Percentiles rank a stretch among this genome's conserved stretches.
Conservation (phyloP, 2,329 filamentous ascomycete species). For the Didymella lethalis region DNA sequence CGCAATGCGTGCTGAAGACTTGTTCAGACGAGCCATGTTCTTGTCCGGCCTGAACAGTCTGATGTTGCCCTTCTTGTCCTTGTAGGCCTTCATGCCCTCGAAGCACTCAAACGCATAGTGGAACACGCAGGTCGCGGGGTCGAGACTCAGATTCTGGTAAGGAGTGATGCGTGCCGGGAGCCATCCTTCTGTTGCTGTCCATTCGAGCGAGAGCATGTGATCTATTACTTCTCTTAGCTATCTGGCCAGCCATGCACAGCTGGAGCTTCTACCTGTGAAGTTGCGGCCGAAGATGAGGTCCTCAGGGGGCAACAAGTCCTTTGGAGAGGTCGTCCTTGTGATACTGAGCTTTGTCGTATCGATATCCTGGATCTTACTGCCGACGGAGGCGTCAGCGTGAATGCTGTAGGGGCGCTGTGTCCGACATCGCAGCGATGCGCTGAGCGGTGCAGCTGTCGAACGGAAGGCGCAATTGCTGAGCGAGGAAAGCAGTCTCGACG, state of each 20-base stretch:
- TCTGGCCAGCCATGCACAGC: slow-evolving; percentile 4
- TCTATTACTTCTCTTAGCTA: slow-evolving; percentile 63
- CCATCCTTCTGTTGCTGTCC: slow-evolving; percentile 88
- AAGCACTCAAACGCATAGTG: slow-evolving; percentile 99
- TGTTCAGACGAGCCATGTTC: slow-evolving; percentile 96
- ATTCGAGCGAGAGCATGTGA: slow-evolving; percentile 96
- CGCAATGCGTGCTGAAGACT: slow-evolving; percentile 88
- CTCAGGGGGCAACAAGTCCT: slow-evolving; percentile 74
- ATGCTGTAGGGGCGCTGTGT: slow-evolving; percentile 58
- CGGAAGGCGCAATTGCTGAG: slow-evolving; percentile 40
- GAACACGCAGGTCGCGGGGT: slow-evolving; percentile 95
- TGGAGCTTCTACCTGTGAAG: slow-evolving; percentile 75
- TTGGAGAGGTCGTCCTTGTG: slow-evolving; percentile 77
- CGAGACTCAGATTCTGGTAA: slow-evolving; percentile 96
- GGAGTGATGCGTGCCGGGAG: slow-evolving; percentile 81
- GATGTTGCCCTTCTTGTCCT: slow-evolving; percentile 78
- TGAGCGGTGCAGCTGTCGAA: slow-evolving; percentile 45
- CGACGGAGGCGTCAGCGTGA: slow-evolving; percentile 56
- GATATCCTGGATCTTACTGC: slow-evolving; percentile 69
- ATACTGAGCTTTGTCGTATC: slow-evolving; percentile 80
- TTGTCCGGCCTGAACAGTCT: slow-evolving; percentile 92
- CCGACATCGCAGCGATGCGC: slow-evolving; percentile 56
- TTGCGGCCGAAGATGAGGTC: slow-evolving; percentile 88
- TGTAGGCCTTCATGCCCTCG: slow-evolving; percentile 99
- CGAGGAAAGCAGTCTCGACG: slow-evolving; percentile 46